phyloP scores from a whole-genome alignment of 352 stramenopile genomes.

The Phytopythium litorale region DNA sequence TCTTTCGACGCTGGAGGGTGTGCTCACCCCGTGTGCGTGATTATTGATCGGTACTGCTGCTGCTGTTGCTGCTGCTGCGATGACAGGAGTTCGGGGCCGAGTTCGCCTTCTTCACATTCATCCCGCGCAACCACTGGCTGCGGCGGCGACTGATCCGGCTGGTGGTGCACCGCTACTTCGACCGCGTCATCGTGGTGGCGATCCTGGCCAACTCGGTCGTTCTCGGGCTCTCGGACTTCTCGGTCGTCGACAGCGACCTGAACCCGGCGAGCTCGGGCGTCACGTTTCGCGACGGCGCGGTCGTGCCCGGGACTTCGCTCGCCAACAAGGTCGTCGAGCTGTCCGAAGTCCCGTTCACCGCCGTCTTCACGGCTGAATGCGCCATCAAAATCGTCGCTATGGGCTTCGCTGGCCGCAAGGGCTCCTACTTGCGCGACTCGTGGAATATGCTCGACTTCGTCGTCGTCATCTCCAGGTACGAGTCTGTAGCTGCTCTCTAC shows the following conservation, averaged over 20 bases:
- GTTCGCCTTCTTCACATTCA: conserved; percentile 31
- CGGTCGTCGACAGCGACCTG: conserved; percentile 53
- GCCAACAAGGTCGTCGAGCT: conserved; percentile 60
- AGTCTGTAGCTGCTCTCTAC: neutral
- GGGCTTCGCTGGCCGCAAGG: conserved; percentile 54
- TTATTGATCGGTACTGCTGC: too few species aligned
- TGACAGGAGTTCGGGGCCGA: conserved; percentile 42
- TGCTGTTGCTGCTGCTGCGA: neutral
- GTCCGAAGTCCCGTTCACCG: conserved; percentile 84
- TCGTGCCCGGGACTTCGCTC: conserved; percentile 38
- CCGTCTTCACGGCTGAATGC: conserved; percentile 86
- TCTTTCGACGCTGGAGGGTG: neutral
- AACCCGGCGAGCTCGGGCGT: conserved; percentile 56
- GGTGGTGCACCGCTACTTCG: conserved; percentile 63
- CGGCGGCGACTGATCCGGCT: conserved; percentile 48
- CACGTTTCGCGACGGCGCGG: conserved; percentile 24
- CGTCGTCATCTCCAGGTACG: conserved; percentile 83
- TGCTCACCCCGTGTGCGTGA: neutral
- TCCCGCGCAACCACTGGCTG: conserved; percentile 45
- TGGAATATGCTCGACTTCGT: conserved; percentile 94
- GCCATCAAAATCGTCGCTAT: conserved; percentile 91
- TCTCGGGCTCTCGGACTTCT: conserved; percentile 82
- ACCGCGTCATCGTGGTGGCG: conserved; percentile 80
- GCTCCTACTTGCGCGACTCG: conserved; percentile 75
- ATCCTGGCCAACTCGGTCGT: conserved; percentile 88